phyloP scores from a whole-genome alignment of 176 grass and related monocot species.

The Avena insularis region DNA sequence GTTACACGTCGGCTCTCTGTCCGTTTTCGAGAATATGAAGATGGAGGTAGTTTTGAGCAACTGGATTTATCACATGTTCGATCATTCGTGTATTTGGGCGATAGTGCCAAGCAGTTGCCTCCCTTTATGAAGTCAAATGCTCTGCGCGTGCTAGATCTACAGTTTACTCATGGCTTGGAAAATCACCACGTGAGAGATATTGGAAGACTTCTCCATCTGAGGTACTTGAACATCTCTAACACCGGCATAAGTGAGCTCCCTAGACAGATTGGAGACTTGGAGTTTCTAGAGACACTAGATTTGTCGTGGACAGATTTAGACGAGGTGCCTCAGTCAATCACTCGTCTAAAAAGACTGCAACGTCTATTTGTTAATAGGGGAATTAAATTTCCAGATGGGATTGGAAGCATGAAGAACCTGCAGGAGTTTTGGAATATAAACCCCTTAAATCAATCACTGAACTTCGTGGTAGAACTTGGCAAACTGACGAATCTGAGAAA shows the following conservation, averaged over 20 bases:
- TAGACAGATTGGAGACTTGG: background rate
- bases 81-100: background rate
- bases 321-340: background rate
- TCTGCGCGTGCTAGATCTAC: background rate
- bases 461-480: background rate
- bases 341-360: background rate
- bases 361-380: background rate
- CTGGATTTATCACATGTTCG: too few species aligned
- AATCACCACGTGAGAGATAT: background rate
- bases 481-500: background rate
- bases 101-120: too few species aligned
- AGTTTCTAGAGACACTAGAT: slow-evolving; percentile 10
- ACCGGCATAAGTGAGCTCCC: slow-evolving; percentile 9
- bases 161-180: too few species aligned
- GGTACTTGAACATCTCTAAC: slow-evolving; percentile 12
- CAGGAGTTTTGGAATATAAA: background rate
- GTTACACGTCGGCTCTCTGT: background rate
- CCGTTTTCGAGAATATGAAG: background rate
- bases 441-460: background rate
- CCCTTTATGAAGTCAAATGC: background rate
- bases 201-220: slow-evolving; percentile 1
- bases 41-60: background rate
- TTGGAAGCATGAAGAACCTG: background rate
- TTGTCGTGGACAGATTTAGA: background rate
- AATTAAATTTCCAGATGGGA: background rate